phyloP scores from a whole-genome alignment of 2,329 filamentous ascomycete genomes.

The Fusarium nodosum region DNA sequence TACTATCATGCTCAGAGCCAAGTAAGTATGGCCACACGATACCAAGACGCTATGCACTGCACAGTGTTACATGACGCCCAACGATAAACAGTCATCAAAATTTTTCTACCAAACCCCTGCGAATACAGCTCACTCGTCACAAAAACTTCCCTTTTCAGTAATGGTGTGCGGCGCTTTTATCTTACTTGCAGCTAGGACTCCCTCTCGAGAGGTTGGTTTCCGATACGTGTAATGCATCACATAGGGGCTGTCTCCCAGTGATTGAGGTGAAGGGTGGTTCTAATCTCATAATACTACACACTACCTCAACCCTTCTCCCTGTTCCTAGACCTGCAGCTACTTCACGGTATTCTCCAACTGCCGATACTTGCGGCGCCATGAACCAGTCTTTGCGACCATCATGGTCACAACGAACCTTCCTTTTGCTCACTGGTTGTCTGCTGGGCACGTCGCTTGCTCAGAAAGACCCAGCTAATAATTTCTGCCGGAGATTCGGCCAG shows the following conservation, averaged over 20 bases:
- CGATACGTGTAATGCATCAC: not conserved
- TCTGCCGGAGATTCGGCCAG: slow-evolving; percentile 14
- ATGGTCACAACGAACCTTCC: not conserved
- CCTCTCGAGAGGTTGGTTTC: not conserved
- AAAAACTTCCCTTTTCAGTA: not conserved
- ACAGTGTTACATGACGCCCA: not conserved
- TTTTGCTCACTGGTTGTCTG: not conserved
- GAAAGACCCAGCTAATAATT: slow-evolving; percentile 8
- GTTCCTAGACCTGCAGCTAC: not conserved
- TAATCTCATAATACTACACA: not conserved
- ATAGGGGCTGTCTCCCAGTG: not conserved
- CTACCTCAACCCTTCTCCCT: not conserved
- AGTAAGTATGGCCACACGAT: not conserved
- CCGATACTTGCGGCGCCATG: not conserved
- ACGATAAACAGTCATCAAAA: not conserved
- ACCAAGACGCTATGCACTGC: not conserved
- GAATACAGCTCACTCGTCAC: not conserved
- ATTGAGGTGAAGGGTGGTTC: not conserved
- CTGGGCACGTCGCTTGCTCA: not conserved
- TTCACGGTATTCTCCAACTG: not conserved
- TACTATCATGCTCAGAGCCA: not conserved
- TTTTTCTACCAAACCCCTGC: not conserved
- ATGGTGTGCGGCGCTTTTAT: not conserved
- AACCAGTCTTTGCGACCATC: not conserved
- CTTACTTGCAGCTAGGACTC: not conserved